Base-by-base conservation (phyloP, 139 green algal genomes). In the Haematococcus sp. region DNA sequence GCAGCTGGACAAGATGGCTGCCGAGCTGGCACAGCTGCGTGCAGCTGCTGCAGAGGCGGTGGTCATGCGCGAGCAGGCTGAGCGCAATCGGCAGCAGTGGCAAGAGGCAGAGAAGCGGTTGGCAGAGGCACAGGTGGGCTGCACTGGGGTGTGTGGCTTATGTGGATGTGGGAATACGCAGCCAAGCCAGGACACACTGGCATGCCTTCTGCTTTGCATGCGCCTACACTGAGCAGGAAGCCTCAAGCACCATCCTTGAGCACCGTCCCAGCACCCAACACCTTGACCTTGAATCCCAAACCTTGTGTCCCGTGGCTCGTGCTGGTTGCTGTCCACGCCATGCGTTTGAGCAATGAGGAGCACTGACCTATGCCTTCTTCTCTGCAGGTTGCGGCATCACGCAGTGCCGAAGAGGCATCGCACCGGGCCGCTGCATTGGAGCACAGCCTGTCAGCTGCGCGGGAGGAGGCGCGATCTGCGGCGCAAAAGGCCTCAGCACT, bases 71-170 rank as follows among this genome's bases (percentile, higher is more conserved):
- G 79, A 86, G 76, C 79, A 87, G 78, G 63, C 52, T 19, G 64
- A 73, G 46, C 73, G 76, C 55, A 51, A 69, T 31, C 51, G 74
- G 71, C 54, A 72, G 58, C 49, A 68, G 34, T 89, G 84, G 84
- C 73, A 82, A 52, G 84, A 86, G 7, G 74, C 76, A 19, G 79
- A 87, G 64, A 33, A 71, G 35, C 44, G 70, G 22, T 61, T 84
- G 17, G 40, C 61, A 0, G 75, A 89, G 46, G 56, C 74, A 46
- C 80, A 89, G 77, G 83, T 83, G 61, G 33, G 3, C 2, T 66
- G 43, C 1, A 55, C 15, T 28, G 15, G 16, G 25, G n/a, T 28
- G 17, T 27, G 9, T 63, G 23, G 46, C 20, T 16, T 59, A n/a
- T 63, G 44, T 54, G n/a, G 25, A 11, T 33, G 19, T 43, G 16